phyloP scores from a whole-genome alignment of 225 moss, liverwort and hornwort genomes.

The Marchantia polymorpha region DNA sequence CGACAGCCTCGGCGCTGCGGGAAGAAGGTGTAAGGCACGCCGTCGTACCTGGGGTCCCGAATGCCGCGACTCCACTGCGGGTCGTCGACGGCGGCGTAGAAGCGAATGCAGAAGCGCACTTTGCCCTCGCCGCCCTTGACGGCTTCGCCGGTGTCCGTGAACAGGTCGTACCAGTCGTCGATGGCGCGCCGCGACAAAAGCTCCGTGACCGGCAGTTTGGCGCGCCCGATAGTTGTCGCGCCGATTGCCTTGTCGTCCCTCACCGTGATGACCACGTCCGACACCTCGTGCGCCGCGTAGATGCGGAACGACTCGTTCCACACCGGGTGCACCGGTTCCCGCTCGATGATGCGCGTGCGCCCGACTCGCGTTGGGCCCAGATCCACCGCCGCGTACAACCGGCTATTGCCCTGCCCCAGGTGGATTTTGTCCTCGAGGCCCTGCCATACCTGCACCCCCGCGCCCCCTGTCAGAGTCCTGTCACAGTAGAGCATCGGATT shows the following conservation, averaged over 20 bases:
- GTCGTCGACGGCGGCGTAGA: conserved; percentile 52
- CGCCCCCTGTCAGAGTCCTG: no score
- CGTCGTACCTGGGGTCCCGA: conserved; percentile 33
- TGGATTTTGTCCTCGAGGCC: conserved; percentile 23
- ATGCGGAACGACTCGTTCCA: conserved; percentile 73
- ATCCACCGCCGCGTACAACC: conserved; percentile 66
- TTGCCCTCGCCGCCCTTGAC: conserved; percentile 26
- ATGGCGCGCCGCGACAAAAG: conserved; percentile 40
- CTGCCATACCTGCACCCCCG: conserved; percentile 8
- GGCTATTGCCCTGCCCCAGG: conserved; percentile 35
- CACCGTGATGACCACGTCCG: conserved; percentile 43
- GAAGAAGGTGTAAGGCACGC: conserved; percentile 61
- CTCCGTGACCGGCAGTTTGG: conserved; percentile 35
- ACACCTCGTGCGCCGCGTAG: conserved; percentile 57
- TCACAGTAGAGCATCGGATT: no score
- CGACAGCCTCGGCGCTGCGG: conserved; percentile 67
- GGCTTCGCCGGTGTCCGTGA: conserved; percentile 32
- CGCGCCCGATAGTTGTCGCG: conserved; percentile 54
- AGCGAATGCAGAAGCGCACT: conserved; percentile 46
- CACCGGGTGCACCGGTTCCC: conserved; percentile 34
- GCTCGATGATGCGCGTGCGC: conserved; percentile 55
- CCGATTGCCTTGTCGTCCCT: conserved; percentile 51
- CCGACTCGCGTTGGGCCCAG: conserved; percentile 53
- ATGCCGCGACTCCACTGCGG: conserved; percentile 60
- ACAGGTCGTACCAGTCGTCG: conserved; percentile 55